Evolutionary conservation across 306 rosid species (phyloP), one percentile per base, ranked within the genome.

Genomic region (Senna tora): DNA sequence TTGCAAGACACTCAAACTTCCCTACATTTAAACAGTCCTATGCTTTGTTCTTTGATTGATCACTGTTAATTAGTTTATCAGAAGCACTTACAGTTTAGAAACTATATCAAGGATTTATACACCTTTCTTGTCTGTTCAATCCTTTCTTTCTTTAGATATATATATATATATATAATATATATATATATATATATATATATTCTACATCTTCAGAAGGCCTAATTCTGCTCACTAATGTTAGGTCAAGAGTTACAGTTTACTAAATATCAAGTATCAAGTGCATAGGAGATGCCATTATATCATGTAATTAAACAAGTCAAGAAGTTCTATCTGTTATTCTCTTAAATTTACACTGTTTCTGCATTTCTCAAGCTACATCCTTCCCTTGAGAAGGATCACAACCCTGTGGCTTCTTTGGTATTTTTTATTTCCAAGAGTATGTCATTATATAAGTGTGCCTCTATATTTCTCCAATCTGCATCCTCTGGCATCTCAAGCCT

Each of bases 401-500:
- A n/a, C 79, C 84, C 60, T 75, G 77, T 56, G 67, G 69, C 51
- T 63, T 80, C 84, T 86, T 94, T 52, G 96, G 95, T 17, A 89
- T n/a, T 85, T 60, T 74, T 79, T 63, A 94, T 71, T 66, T 91
- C 98, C 65, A 94, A 53, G 65, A 83, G 45, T 5, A 25, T 51
- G 54, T 94, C 98, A 76, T 85, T 91, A 11, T 74, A 74, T 43
- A 89, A 22, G 46, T 55, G 49, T 5, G 95, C 95, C 81, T 87
- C 90, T 38, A 86, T 68, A 15, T 80, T 91, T 74, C 70, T 85
- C 87, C 83, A 81, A 77, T 94, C 96, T 59, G 95, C 97, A 85
- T 94, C 94, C 22, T 91, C 97, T 30, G 97, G 97, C 63, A 94
- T 77, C 82, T 94, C 98, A 67, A 94, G 91, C 87, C 88, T 89